These are phyloP conservation scores for Pisolithus microcarpus DNA, from an alignment of 768 basidiomycete species.

Conservation along the genomic window DNA sequence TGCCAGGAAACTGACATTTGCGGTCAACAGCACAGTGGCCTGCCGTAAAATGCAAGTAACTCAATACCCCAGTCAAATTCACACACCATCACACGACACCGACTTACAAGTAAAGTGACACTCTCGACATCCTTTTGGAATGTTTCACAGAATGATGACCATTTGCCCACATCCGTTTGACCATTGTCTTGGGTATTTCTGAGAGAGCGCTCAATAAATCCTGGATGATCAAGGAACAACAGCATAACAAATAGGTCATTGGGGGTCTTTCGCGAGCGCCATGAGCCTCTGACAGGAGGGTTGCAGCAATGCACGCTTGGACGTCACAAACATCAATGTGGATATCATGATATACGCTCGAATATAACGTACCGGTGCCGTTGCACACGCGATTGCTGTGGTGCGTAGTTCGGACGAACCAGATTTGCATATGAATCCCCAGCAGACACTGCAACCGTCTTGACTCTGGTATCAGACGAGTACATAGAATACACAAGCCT, in stretches of 20 bases:
- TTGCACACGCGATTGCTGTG: no score
- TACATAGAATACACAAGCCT: no score
- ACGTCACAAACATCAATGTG: background rate
- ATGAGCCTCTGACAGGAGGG: background rate
- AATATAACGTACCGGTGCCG: no score
- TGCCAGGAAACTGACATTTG: background rate
- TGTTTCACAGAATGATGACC: background rate
- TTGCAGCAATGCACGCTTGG: background rate
- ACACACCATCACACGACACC: no score
- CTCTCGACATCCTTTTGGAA: background rate
- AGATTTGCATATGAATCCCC: no score
- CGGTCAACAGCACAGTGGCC: background rate
- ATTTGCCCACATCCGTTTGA: background rate
- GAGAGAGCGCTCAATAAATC: background rate
- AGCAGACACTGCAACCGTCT: no score
- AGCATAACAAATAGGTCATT: background rate
- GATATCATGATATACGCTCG: no score
- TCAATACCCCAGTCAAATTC: background rate
- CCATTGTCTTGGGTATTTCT: background rate
- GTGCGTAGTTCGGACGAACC: no score
- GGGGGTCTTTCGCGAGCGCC: background rate
- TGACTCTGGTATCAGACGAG: no score
- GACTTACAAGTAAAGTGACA: background rate
- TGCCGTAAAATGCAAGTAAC: background rate
- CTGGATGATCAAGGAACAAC: background rate